phyloP scores from a whole-genome alignment of 2,329 filamentous ascomycete species.

The Fusarium tuaranense region DNA sequence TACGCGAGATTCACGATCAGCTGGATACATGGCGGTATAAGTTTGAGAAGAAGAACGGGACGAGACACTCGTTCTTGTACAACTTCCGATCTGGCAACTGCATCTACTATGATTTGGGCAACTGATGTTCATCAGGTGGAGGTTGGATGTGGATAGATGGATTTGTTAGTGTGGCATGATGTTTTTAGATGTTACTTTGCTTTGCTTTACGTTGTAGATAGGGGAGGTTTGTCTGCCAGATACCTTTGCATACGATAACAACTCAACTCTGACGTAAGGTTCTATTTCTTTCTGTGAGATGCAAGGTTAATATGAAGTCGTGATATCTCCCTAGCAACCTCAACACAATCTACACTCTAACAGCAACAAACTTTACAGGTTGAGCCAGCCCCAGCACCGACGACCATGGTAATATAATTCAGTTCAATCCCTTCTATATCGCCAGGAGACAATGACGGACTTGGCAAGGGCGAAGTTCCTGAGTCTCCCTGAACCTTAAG shows the following conservation, averaged over 20 bases:
- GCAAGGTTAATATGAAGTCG: not conserved
- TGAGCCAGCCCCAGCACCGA: not conserved
- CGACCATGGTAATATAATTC: not conserved
- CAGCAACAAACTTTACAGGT: not conserved
- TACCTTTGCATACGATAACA: conserved; percentile 17
- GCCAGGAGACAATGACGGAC: not conserved
- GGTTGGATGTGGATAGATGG: not conserved
- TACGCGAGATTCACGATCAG: conserved; percentile 84
- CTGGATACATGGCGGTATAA: conserved; percentile 71
- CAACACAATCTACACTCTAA: not conserved
- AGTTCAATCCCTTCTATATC: not conserved
- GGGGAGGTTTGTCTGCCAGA: not conserved
- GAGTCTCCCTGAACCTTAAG: not conserved
- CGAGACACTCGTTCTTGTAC: conserved; percentile 86
- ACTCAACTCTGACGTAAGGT: not conserved
- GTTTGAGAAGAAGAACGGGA: conserved; percentile 65
- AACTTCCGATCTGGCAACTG: conserved; percentile 89
- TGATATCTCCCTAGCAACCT: not conserved
- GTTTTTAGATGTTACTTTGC: conserved; percentile 4
- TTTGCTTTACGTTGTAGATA: not conserved
- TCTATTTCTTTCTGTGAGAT: not conserved
- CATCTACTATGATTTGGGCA: conserved; percentile 84
- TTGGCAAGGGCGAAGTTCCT: not conserved
- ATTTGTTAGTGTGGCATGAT: not conserved
- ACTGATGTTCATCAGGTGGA: conserved; percentile 27